Evolutionary conservation across 2,329 filamentous ascomycete genomes (phyloP).

Genomic region (Aureobasidium sp.): DNA sequence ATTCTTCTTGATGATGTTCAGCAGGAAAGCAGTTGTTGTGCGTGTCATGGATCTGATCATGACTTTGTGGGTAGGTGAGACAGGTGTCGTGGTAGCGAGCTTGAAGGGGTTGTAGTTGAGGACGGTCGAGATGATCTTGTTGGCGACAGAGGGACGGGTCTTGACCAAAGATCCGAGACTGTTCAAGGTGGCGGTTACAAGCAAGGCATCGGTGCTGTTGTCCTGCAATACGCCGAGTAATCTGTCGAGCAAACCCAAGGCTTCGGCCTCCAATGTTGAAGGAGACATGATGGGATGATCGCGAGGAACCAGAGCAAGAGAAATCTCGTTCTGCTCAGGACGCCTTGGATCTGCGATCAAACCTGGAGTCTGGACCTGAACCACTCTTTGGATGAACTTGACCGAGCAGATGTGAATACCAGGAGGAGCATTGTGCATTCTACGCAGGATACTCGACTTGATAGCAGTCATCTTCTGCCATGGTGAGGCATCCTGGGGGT

Average conservation of each 20-base stretch:
- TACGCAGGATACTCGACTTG: conserved; percentile 76
- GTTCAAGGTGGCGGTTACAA: conserved; percentile 88
- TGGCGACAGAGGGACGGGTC: conserved; percentile 68
- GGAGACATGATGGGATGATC: conserved; percentile 74
- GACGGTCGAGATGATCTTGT: conserved; percentile 75
- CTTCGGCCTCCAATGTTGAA: conserved; percentile 81
- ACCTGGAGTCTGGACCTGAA: conserved; percentile 84
- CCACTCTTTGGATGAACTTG: conserved; percentile 91
- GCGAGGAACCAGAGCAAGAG: conserved; percentile 72
- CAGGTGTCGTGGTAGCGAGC: conserved; percentile 54
- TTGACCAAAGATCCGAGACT: conserved; percentile 75
- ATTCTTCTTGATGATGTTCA: conserved; percentile 78
- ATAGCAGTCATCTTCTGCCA: conserved; percentile 87
- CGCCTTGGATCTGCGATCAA: conserved; percentile 71
- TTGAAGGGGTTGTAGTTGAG: conserved; percentile 88
- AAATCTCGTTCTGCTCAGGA: conserved; percentile 71
- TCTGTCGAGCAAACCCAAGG: conserved; percentile 80
- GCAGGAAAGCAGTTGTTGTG: conserved; percentile 73
- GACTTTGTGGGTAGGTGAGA: conserved; percentile 72
- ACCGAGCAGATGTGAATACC: conserved; percentile 87
- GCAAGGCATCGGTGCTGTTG: conserved; percentile 72
- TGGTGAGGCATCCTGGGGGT: conserved; percentile 67
- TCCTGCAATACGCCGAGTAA: conserved; percentile 80
- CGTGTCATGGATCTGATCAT: conserved; percentile 91
- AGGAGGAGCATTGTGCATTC: conserved; percentile 73